Evolutionary conservation across 257 asterid genomes (phyloP).

Genomic region (Penstemon davidsonii): DNA sequence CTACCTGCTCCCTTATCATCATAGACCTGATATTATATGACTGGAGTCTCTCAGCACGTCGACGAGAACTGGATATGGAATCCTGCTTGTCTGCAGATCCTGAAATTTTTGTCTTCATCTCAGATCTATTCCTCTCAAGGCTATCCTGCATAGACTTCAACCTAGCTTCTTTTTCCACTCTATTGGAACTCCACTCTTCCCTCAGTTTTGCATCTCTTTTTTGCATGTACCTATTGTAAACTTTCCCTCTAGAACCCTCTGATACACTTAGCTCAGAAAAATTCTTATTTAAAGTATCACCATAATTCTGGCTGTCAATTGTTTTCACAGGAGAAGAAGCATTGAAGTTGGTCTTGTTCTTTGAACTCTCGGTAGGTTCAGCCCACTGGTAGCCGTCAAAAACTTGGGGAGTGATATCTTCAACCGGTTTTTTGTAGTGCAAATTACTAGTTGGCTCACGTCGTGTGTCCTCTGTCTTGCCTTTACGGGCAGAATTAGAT

Average conservation of each 20-base stretch:
- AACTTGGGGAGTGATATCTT: constrained; percentile 38
- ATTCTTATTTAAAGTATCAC: constrained; percentile 43
- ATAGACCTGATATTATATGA: constrained; percentile 61
- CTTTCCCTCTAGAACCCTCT: constrained; percentile 78
- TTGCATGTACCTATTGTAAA: constrained; percentile 66
- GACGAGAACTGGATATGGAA: constrained; percentile 43
- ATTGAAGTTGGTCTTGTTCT: constrained; percentile 37
- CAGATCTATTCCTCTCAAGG: constrained; percentile 74
- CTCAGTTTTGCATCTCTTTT: constrained; percentile 87
- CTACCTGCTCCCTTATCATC: constrained; percentile 72
- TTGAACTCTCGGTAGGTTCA: constrained; percentile 49
- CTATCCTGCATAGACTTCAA: constrained; percentile 86
- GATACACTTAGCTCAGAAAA: constrained; percentile 59
- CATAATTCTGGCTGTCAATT: constrained; percentile 41
- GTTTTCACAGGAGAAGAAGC: constrained; percentile 32
- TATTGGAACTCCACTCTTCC: constrained; percentile 84
- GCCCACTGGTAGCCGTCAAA: constrained; percentile 34
- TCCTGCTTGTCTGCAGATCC: constrained; percentile 53
- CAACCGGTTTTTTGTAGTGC: constrained; percentile 27
- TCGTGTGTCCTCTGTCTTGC: constrained; percentile 12
- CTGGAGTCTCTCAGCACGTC: constrained; percentile 76
- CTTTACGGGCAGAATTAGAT: constrained; percentile 47
- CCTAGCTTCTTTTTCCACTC: constrained; percentile 85
- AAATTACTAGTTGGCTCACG: constrained; percentile 1
- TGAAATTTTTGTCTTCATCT: constrained; percentile 74